phyloP scores from a whole-genome alignment of 1,284 basidiomycete species.

The Sparassis latifolia region DNA sequence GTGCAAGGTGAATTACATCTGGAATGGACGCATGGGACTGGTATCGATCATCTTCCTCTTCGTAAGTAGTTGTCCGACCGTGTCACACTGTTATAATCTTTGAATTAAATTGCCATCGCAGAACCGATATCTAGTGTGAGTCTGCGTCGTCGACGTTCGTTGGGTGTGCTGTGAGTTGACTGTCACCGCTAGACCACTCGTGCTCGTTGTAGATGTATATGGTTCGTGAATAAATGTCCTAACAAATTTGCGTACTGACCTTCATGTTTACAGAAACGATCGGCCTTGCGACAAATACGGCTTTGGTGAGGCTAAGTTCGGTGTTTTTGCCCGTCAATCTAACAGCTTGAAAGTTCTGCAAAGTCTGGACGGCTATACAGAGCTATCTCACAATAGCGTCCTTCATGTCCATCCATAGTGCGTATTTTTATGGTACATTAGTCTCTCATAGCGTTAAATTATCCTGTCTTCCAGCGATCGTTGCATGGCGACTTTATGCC shows the following conservation, averaged over 20 bases:
- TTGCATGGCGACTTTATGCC: constrained; percentile 24
- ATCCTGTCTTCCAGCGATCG: constrained; percentile 13
- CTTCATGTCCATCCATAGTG: constrained; percentile 27
- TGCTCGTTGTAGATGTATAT: constrained; percentile 24
- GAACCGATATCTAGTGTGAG: constrained; percentile 27
- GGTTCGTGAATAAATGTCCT: constrained; percentile 11
- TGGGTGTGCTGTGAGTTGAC: not conserved
- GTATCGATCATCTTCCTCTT: constrained; percentile 25
- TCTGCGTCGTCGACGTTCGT: not conserved
- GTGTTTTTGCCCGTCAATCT: not conserved
- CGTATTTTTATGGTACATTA: not conserved
- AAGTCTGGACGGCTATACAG: constrained; percentile 23
- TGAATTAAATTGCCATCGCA: constrained; percentile 4
- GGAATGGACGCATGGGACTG: constrained; percentile 20
- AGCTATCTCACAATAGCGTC: constrained; percentile 24
- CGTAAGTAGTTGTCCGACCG: constrained; percentile 10
- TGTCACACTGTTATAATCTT: not conserved
- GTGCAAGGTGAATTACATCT: constrained; percentile 21
- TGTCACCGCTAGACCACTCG: constrained; percentile 16
- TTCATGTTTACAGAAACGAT: constrained; percentile 12
- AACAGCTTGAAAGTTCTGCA: constrained; percentile 19
- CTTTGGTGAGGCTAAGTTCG: constrained; percentile 2
- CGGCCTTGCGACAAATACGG: constrained; percentile 1
- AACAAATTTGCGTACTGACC: not conserved
- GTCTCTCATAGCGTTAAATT: not conserved